These are phyloP conservation scores for Paramecium primaurelia DNA, from an alignment of 73 alveolate species.

Conservation along the genomic window DNA sequence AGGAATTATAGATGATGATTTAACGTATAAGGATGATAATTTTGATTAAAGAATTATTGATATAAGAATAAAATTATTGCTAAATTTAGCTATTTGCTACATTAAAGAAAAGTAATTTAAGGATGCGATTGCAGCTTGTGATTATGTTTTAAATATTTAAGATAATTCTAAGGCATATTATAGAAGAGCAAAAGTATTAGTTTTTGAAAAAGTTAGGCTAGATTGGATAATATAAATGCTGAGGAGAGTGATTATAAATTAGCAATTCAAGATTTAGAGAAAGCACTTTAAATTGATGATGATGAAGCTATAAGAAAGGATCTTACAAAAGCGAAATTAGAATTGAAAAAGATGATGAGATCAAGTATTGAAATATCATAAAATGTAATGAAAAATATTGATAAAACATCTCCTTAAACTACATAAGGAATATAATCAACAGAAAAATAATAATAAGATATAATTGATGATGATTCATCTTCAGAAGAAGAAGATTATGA, in stretches of 20 bases:
- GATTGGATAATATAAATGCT: conserved; percentile 34
- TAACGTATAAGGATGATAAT: conserved; percentile 46
- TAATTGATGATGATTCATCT: background rate
- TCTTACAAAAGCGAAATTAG: background rate
- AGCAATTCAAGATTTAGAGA: conserved; percentile 33
- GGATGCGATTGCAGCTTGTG: conserved; percentile 40
- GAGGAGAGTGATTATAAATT: background rate
- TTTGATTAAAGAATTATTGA: background rate
- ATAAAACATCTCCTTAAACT: background rate
- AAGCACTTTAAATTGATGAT: background rate
- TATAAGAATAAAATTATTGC: background rate
- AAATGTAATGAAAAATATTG: background rate
- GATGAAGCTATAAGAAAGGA: background rate
- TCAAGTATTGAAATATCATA: background rate
- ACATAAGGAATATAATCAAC: background rate
- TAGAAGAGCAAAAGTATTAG: conserved; percentile 16
- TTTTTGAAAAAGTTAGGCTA: background rate
- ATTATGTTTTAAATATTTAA: background rate
- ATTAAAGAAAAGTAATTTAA: background rate
- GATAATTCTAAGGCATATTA: conserved; percentile 24
- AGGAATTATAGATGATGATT: conserved; percentile 56
- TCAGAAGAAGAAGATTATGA: background rate
- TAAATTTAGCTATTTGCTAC: conserved; percentile 21
- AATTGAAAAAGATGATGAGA: conserved; percentile 30
- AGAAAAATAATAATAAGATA: background rate